phyloP scores from a whole-genome alignment of 2,329 filamentous ascomycete genomes.

The Penicillium sp. region DNA sequence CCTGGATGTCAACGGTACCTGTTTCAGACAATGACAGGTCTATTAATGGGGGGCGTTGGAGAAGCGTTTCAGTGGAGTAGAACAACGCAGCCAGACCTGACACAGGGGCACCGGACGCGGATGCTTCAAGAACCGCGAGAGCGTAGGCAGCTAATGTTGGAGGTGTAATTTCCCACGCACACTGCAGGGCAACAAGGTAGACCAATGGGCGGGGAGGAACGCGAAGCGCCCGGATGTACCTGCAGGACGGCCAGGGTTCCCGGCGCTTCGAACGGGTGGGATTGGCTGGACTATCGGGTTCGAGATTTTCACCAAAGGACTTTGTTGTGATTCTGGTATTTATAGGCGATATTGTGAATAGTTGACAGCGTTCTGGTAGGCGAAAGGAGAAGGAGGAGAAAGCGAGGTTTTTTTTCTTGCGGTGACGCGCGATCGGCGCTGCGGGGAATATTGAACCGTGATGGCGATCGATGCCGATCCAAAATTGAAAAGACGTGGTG shows the following conservation, averaged over 20 bases:
- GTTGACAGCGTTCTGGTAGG: background rate
- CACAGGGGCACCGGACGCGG: constrained; percentile 5
- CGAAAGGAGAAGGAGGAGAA: background rate
- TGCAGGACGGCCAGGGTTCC: constrained; percentile 13
- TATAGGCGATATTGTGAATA: background rate
- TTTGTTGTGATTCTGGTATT: background rate
- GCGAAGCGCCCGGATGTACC: constrained; percentile 22
- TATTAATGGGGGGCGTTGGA: constrained; percentile 18
- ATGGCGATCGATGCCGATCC: constrained; percentile 18
- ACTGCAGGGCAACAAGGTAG: constrained; percentile 16
- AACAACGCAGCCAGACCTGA: constrained; percentile 11
- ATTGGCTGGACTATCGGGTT: background rate
- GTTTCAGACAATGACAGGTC: constrained; percentile 27
- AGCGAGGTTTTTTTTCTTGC: constrained; percentile 6
- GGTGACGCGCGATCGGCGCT: constrained; percentile 20
- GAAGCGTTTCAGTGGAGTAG: constrained; percentile 20
- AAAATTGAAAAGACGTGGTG: background rate
- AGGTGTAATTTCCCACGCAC: constrained; percentile 13
- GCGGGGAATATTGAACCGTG: constrained; percentile 18
- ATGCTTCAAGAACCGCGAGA: constrained; percentile 25
- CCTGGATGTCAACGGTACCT: constrained; percentile 11
- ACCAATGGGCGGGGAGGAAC: constrained; percentile 19
- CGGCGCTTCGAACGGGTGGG: constrained; percentile 16
- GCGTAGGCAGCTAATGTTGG: background rate
- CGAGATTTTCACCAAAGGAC: background rate